Base-by-base conservation (phyloP, 1,139 yeast genomes). In the Geotrichum australiense region DNA sequence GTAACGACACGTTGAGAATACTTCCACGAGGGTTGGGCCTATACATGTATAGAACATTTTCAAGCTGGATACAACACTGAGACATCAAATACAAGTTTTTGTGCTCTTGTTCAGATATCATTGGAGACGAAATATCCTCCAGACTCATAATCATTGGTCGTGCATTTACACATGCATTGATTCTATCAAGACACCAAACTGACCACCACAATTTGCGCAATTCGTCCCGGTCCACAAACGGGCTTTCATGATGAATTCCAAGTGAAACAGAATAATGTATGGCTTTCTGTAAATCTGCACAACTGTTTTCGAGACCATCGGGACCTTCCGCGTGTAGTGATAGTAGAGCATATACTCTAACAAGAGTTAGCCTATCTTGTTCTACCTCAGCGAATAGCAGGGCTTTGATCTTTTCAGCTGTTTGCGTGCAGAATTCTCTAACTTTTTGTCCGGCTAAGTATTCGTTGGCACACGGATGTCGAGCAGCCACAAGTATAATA, bases 301-400 rank as follows among this genome's bases (percentile, higher is more conserved):
- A 63, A 33, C 64, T 58, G 42, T 65, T 63, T 41, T 68, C 71
- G 34, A 59, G 57, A 2, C 73, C 72, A 36, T 59, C 62, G 2
- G 65, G 64, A 2, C 65, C 65, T 42, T 62, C 64, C 4, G 61
- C 51, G 35, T 60, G 62, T 19, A 60, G 40, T 1, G 55, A 50
- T 21, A 54, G 39, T 33, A 62, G 58, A 4, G 62, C 62, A 42
- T 65, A 62, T 2, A 64, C 62, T 4, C 68, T 56, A 23, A 67
- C 61, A 24, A 68, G 50, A 2, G 68, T 58, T 41, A 67, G 53
- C 37, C 68, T 55, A 38, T 68, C 71, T 29, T 62, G 64, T 43
- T 67, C 71, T 12, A 69, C 69, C 33, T 67, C 61, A n/a, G 69
- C 67, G 26, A 62, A 68, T 40, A 68, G 51, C 15, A 68, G 53